A percentile compares a stretch with the other conserved stretches of the same genome.
Evolutionary conservation across 129 eudicot genomes (phyloP).

Genomic region (Rutidosis leptorrhynchoides): DNA sequence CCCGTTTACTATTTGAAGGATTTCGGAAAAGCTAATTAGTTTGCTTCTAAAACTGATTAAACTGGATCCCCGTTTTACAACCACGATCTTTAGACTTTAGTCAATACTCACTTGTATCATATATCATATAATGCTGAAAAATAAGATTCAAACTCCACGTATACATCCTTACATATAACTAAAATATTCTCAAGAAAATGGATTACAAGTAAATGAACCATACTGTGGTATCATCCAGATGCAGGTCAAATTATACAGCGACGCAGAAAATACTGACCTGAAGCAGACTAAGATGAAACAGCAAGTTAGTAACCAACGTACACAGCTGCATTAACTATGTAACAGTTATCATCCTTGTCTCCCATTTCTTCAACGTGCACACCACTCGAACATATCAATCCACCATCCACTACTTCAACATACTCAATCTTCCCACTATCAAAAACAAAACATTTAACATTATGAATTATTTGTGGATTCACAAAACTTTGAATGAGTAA

Average conservation of each 20-base stretch:
- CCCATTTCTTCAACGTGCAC: conserved; percentile 98
- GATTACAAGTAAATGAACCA: background rate
- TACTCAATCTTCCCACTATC: conserved; percentile 61
- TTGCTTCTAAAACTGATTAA: too few species aligned
- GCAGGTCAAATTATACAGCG: background rate
- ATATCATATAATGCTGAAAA: background rate
- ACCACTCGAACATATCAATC: conserved; percentile 95
- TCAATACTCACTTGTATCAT: too few species aligned
- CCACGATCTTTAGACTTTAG: too few species aligned
- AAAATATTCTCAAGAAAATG: background rate
- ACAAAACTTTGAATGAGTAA: conserved; percentile 5
- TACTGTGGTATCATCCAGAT: background rate
- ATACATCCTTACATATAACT: background rate
- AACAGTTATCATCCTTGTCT: conserved; percentile 88
- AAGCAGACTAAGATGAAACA: background rate
- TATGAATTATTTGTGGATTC: background rate
- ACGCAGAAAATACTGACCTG: conserved; percentile 23
- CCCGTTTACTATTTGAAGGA: too few species aligned
- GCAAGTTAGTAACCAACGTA: conserved; percentile 74
- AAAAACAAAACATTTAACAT: background rate
- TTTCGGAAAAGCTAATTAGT: too few species aligned
- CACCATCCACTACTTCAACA: conserved; percentile 92
- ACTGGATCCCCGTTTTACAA: too few species aligned
- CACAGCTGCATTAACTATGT: conserved; percentile 93
- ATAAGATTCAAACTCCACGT: background rate